These are phyloP conservation scores for Penicillium silybi DNA, from an alignment of 495 filamentous ascomycete species.

Conservation along the genomic window DNA sequence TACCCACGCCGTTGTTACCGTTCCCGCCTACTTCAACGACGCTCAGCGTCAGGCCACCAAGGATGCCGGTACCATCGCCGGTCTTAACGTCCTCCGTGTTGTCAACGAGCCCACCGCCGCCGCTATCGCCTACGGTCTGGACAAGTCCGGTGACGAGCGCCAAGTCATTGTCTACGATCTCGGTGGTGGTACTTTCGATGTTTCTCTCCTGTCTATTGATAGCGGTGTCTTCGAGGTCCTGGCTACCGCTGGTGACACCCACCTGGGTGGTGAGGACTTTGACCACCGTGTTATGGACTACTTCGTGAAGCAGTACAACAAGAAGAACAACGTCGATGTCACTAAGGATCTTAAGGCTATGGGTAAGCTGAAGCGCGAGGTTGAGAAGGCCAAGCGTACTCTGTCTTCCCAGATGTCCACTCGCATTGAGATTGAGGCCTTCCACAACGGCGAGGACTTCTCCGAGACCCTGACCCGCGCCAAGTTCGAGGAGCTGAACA, in stretches of 20 bases:
- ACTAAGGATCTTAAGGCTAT: conserved; percentile 96
- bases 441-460: conserved; percentile 97
- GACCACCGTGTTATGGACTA: conserved; percentile 97
- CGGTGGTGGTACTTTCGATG: conserved; percentile 99
- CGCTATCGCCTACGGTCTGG: conserved; percentile 92
- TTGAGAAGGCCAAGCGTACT: conserved; percentile 99
- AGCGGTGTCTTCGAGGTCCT: conserved; percentile 97
- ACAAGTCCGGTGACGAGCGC: conserved; percentile 80
- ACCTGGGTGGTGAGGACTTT: conserved; percentile 99
- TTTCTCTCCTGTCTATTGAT: conserved; percentile 95
- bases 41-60: conserved; percentile 97
- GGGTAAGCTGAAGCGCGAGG: conserved; percentile 99
- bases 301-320: conserved; percentile 98
- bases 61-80: conserved; percentile 93
- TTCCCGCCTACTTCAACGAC: conserved; percentile 98
- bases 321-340: conserved; percentile 91
- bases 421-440: conserved; percentile 96
- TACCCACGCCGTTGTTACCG: conserved; percentile 91
- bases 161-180: conserved; percentile 98
- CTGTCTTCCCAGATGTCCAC: conserved; percentile 98
- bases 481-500: conserved; percentile 99
- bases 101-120: conserved; percentile 97
- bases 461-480: conserved; percentile 96
- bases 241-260: conserved; percentile 98
- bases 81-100: conserved; percentile 92